Evolutionary conservation across 768 basidiomycete genomes (phyloP), one percentile per base, ranked within the genome.

Genomic region (Psilocybe sp.): DNA sequence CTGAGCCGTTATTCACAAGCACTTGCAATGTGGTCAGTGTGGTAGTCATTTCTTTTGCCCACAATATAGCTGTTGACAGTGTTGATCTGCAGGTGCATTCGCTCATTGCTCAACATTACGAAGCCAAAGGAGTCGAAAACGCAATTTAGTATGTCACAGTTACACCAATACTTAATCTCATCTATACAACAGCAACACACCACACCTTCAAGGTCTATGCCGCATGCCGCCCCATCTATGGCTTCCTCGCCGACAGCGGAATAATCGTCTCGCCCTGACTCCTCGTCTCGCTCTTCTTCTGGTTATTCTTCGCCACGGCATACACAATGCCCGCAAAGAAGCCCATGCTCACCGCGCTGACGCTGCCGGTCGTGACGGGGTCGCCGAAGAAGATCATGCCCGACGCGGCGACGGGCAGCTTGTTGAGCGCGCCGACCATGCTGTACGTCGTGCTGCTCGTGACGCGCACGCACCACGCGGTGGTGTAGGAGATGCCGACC

Each of bases 401-500:
- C n/a, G 94, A 97, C 12, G 93, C 95, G 6, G 97, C 97, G 42
- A 99, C 93, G 34, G 97, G 97, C 15, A 99, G 77, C 73, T 98
- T 98, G 73, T 98, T 98, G 59, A 98, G 69, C 0, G 95, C 95
- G 10, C 95, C 95, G 48, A 97, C 93, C 95, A 98, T 98, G 58
- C 89, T 92, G 72, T 98, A 99, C n/a, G 97, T 99, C 40, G 97
- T 98, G 54, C 95, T 98, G 56, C 89, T 92, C 23, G 96, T 98
- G 16, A 87, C 87, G 42, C 97, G 85, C 31, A 99, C 83, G 65
- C 97, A 98, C 97, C 97, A 99, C 9, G 97, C 96, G 7, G 97
- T 99, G 7, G 94, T 93, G 65, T 94, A 99, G 11, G 94, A 98
- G 60, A 99, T 99, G 40, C 92, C 92, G 28, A 97, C 97, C 4